A percentile compares a stretch with the other conserved stretches of the same genome.
phyloP scores from a whole-genome alignment of 1,284 basidiomycete species.

The Ceratobasidium sp. region DNA sequence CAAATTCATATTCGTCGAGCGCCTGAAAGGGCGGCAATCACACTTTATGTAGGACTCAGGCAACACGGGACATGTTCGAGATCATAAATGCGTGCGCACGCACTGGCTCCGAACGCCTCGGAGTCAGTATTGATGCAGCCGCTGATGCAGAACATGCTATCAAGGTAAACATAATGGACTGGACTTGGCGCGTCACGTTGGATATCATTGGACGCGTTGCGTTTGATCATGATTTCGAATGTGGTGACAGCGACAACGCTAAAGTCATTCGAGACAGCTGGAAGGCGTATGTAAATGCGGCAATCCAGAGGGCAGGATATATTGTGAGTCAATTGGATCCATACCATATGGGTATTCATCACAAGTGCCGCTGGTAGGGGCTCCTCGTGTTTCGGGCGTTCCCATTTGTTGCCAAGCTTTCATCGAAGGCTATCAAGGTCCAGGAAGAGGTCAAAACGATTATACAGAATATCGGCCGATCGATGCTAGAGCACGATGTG shows the following conservation, averaged over 20 bases:
- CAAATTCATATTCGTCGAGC: conserved; percentile 3
- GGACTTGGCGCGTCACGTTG: conserved; percentile 48
- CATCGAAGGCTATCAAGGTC: conserved; percentile 54
- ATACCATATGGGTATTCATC: too few relatives aligned
- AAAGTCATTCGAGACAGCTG: conserved; percentile 28
- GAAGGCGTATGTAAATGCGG: conserved; percentile 13
- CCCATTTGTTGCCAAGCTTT: conserved; percentile 55
- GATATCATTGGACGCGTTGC: conserved; percentile 52
- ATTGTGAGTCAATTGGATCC: too few relatives aligned
- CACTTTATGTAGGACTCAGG: conserved; percentile 37
- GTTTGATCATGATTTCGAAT: conserved; percentile 50
- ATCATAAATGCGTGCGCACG: conserved; percentile 40
- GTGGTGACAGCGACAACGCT: conserved; percentile 41
- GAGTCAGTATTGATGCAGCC: conserved; percentile 28
- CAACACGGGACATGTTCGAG: conserved; percentile 44
- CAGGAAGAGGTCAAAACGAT: conserved; percentile 56
- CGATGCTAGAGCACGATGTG: conserved; percentile 16
- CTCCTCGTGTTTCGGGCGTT: conserved; percentile 53
- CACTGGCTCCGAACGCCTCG: conserved; percentile 41
- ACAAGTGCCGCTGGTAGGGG: background rate
- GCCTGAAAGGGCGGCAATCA: too few relatives aligned
- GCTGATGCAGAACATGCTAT: conserved; percentile 8
- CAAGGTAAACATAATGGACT: conserved; percentile 49
- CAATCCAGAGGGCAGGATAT: too few relatives aligned
- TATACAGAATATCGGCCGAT: conserved; percentile 49